Conservation (phyloP, 108 stramenopile species). For the Nitzschia sp. region DNA sequence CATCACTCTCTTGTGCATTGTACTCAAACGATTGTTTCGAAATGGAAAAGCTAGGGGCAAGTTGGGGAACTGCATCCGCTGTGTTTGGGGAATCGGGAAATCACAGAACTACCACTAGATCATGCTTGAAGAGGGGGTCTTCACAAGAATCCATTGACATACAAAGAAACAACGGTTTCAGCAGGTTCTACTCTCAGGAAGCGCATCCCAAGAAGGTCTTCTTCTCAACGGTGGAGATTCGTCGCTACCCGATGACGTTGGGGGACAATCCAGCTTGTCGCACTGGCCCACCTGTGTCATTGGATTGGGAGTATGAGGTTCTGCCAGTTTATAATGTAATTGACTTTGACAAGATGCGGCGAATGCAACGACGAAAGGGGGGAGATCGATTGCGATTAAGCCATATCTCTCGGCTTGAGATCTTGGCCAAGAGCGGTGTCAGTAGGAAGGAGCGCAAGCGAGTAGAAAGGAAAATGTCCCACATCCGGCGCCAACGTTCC, state of each 20-base stretch:
- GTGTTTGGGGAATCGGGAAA: too few species aligned
- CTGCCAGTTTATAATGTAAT: slow-evolving; percentile 15
- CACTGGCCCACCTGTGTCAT: slow-evolving; percentile 41
- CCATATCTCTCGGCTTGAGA: background rate
- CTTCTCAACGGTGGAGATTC: slow-evolving; percentile 32
- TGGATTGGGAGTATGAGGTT: slow-evolving; percentile 43
- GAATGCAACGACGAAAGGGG: background rate
- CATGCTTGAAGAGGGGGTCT: too few species aligned
- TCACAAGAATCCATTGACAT: too few species aligned
- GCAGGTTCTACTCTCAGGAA: background rate
- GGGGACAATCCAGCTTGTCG: slow-evolving; percentile 45
- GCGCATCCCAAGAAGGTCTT: background rate
- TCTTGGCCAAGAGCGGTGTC: background rate
- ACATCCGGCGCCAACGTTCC: slow-evolving; percentile 2
- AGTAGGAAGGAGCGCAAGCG: background rate
- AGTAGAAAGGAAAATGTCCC: slow-evolving; percentile 3
- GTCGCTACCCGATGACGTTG: slow-evolving; percentile 43
- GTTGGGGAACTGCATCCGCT: too few species aligned
- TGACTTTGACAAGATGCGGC: slow-evolving; percentile 33
- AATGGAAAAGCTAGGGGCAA: too few species aligned
- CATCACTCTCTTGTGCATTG: too few species aligned
- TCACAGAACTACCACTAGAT: too few species aligned
- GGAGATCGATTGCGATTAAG: slow-evolving; percentile 6
- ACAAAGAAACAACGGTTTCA: too few species aligned
- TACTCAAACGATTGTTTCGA: too few species aligned